phyloP scores from a whole-genome alignment of 2,329 filamentous ascomycete species.

The Sporothrix dimorphospora region DNA sequence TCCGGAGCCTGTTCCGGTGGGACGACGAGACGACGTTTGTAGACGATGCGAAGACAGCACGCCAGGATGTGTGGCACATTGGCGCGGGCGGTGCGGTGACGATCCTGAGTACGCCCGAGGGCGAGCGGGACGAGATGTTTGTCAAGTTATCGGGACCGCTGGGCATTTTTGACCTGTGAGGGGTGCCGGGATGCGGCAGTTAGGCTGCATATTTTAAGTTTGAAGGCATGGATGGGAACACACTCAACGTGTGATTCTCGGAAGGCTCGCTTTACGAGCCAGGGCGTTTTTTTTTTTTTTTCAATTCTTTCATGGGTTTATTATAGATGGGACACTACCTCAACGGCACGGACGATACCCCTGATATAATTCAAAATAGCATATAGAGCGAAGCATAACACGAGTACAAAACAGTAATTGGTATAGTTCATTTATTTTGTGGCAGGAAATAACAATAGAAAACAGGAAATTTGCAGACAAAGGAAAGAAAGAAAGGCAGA shows the following conservation, averaged over 20 bases:
- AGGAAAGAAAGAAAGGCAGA: background rate
- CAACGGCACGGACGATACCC: slow-evolving; percentile 27
- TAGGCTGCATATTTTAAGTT: background rate
- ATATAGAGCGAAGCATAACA: background rate
- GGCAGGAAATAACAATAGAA: slow-evolving; percentile 7
- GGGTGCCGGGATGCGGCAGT: background rate
- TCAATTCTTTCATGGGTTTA: slow-evolving; percentile 23
- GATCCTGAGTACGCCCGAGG: slow-evolving; percentile 74
- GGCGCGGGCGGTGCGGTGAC: slow-evolving; percentile 92
- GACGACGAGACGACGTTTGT: slow-evolving; percentile 55
- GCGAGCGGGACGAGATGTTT: slow-evolving; percentile 90
- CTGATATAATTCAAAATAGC: background rate
- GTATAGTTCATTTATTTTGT: background rate
- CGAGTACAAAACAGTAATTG: background rate
- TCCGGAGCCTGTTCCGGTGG: slow-evolving; percentile 78
- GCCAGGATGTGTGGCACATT: slow-evolving; percentile 72
- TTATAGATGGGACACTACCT: slow-evolving; percentile 3
- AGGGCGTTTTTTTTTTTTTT: slow-evolving; percentile 23
- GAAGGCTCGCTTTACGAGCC: background rate
- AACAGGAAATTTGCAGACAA: slow-evolving; percentile 4
- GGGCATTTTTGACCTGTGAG: slow-evolving; percentile 50
- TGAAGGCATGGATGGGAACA: slow-evolving; percentile 17
- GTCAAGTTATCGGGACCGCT: slow-evolving; percentile 67
- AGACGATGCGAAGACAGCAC: slow-evolving; percentile 28
- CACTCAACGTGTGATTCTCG: slow-evolving; percentile 29